A percentile compares a stretch with the other conserved stretches of the same genome.
Conservation (phyloP, 2,329 filamentous ascomycete genomes). For the Epichloe festucae region DNA sequence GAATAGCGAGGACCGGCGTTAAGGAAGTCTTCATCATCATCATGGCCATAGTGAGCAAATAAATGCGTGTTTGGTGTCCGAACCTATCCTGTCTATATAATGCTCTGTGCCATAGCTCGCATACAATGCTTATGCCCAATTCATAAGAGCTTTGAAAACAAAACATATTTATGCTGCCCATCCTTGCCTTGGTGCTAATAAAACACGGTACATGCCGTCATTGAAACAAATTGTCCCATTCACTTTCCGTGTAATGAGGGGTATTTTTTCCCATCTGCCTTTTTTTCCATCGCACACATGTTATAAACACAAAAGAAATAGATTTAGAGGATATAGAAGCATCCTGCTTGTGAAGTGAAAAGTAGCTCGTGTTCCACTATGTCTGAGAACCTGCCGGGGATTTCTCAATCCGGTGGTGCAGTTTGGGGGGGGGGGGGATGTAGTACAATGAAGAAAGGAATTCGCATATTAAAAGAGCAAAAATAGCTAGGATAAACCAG, state of each 20-base stretch:
- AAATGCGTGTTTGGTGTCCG: background rate
- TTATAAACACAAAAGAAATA: slow-evolving; percentile 4
- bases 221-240: slow-evolving; percentile 2
- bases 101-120: background rate
- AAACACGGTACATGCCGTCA: background rate
- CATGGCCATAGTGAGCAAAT: background rate
- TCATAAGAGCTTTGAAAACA: slow-evolving; percentile 2
- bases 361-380: background rate
- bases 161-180: slow-evolving; percentile 4
- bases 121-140: background rate
- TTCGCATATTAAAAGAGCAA: background rate
- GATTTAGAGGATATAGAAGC: background rate
- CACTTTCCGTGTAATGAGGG: background rate
- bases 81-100: slow-evolving; percentile 4
- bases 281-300: background rate
- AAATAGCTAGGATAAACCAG: slow-evolving; percentile 4
- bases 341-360: background rate
- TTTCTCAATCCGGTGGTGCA: background rate
- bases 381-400: background rate
- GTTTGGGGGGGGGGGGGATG: background rate
- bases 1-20: background rate
- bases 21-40: background rate
- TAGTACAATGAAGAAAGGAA: background rate
- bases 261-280: slow-evolving; percentile 3
- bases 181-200: background rate